Base-by-base conservation (phyloP, 345 rosid genomes). In the Camelina neglecta region DNA sequence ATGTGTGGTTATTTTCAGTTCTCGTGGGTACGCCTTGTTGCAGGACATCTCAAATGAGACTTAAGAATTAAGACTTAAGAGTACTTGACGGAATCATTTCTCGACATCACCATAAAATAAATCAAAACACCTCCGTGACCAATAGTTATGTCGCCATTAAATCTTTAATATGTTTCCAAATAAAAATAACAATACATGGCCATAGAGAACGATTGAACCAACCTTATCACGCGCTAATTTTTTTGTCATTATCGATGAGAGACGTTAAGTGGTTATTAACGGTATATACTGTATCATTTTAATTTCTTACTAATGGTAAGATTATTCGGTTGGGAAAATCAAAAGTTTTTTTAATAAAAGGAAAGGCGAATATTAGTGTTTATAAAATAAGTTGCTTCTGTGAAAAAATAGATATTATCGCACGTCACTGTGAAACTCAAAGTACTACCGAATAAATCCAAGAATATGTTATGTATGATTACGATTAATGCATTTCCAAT, bases 1-100 rank as follows among this genome's bases (percentile, higher is more conserved):
- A 0, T 9, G 74, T 67, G 69, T 41, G 38, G 69, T 68, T 75
- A 51, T 18, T 12, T 65, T 59, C 61, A 39, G 35, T 21, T 60
- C 39, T 51, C 10, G 74, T 60, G 67, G 74, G 69, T 75, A 50
- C 26, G 16, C 38, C 41, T 29, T 29, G 31, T 39, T 50, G 79
- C 59, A 60, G 73, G 67, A 16, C 44, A 75, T 29, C 21, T 49
- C 45, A 38, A 49, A 50, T 75, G 48, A 39, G 50, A 60, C 47
- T 51, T 60, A 45, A 45, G 5, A 29, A 29, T 29, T 29, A 29
- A 29, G 31, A 29, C 31, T 29, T 29, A 4, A 51, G 63, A 60
- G 54, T 39, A 51, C 53, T n/a, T 60, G 61, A 67, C 42, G 21
- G 74, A 53, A 54, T 68, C 54, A 51, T 75, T 53, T 60, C 39